A percentile compares a stretch with the other conserved stretches of the same genome.
Evolutionary conservation across 257 asterid species (phyloP).

Genomic region (Forsythia viridissima): DNA sequence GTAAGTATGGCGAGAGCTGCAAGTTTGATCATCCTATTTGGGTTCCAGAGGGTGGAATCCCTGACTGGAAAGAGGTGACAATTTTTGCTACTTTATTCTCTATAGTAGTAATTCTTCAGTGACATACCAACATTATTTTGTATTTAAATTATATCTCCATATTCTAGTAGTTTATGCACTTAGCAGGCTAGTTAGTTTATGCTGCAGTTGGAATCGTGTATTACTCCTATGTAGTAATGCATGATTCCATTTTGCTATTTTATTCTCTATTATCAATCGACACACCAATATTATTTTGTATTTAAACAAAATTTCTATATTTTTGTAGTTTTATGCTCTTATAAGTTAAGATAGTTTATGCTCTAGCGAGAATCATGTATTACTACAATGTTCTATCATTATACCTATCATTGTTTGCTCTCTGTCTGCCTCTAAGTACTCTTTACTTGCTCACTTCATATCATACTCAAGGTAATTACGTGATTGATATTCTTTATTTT

Average conservation of each 20-base stretch:
- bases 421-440: not conserved
- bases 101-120: conserved; percentile 29
- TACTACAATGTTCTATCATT: not conserved
- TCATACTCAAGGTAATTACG: not conserved
- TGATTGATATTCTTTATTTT: not conserved
- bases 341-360: not conserved
- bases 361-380: not conserved
- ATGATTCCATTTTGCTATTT: conserved; percentile 5
- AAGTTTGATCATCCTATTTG: conserved; percentile 99
- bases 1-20: conserved; percentile 99
- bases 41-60: conserved; percentile 99
- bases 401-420: not conserved
- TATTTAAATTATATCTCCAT: conserved; percentile 26
- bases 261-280: not conserved
- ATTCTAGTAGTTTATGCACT: conserved; percentile 24
- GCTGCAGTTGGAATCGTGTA: conserved; percentile 11
- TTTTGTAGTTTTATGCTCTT: not conserved
- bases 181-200: conserved; percentile 19
- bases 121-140: conserved; percentile 22
- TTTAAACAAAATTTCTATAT: conserved; percentile 1
- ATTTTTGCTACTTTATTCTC: conserved; percentile 47
- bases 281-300: not conserved
- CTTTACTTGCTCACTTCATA: not conserved
- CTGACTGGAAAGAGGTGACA: conserved; percentile 99
- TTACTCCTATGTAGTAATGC: conserved; percentile 9